Evolutionary conservation across 2,329 filamentous ascomycete species (phyloP), one percentile per base, ranked within the genome.

Genomic region (Hymenotorrendiella dingleyae): DNA sequence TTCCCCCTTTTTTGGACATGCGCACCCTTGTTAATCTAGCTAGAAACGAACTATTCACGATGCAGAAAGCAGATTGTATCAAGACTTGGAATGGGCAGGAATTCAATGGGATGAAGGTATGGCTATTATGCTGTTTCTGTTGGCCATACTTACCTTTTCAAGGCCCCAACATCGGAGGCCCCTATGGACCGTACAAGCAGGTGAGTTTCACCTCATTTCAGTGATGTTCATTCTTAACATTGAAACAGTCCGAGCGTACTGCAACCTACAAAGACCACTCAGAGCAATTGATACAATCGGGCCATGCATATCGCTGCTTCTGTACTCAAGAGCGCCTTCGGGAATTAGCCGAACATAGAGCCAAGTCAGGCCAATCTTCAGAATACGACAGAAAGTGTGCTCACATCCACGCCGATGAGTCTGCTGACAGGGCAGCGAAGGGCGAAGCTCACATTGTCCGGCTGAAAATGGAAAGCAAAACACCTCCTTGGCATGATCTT

Each of bases 221-320:
- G 11, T 17, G 43, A 12, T 33, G 16, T 17, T 39, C 23, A 36
- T 29, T 16, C 34, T 54, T 56, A 50, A 45, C 20, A 24, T 16
- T 21, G 37, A 8, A 30, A n/a, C 49, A 94, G 78, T 97, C 93
- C 1, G 79, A 96, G 62, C 76, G 93, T 43, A 80, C 86, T 2
- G 62, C 68, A 1, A 68, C 86, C 12, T 97, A 98, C 62, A 71
- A 74, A 49, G 63, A 80, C 43, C 80, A 95, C 59, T 82, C 84
- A 6, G 63, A 84, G 30, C 66, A 75, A 10, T 71, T 98, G 10
- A 63, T 98, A 3, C 65, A 80, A 4, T 71, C 74, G 6, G 86
- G 82, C 8, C 76, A 83, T 47, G 93, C 89, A 6, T 98, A 97
- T 63, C 81, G 91, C 49, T 98, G 93, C 64, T 98, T 98, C 69